Evolutionary conservation across 2,329 filamentous ascomycete species (phyloP).

Genomic region (Fusarium succisae): DNA sequence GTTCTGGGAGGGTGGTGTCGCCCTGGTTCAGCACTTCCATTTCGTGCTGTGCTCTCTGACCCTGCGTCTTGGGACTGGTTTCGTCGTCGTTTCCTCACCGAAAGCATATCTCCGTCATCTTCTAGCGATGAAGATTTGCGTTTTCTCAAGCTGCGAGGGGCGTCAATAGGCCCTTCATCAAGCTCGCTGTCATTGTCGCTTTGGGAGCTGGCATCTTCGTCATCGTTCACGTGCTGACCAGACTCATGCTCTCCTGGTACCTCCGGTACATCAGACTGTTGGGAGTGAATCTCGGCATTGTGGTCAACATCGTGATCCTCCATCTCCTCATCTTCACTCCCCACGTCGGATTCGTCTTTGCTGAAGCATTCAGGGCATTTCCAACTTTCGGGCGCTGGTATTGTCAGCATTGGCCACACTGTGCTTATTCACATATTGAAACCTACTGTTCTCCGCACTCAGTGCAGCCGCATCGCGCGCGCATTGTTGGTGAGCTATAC

Average conservation of each 20-base stretch:
- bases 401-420: constrained; percentile 12
- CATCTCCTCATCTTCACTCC: constrained; percentile 46
- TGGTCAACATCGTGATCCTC: constrained; percentile 37
- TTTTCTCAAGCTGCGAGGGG: constrained; percentile 81
- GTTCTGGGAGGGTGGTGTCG: constrained; percentile 62
- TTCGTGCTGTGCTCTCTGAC: constrained; percentile 48
- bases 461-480: constrained; percentile 70
- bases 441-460: constrained; percentile 48
- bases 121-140: constrained; percentile 82
- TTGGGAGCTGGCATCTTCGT: constrained; percentile 22
- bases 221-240: constrained; percentile 12
- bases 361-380: constrained; percentile 60
- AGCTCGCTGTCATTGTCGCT: constrained; percentile 11
- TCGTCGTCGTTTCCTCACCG: constrained; percentile 64
- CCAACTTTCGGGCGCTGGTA: constrained; percentile 56
- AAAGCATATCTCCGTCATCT: constrained; percentile 63
- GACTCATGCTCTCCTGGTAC: constrained; percentile 10
- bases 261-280: constrained; percentile 39
- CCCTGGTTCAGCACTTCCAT: constrained; percentile 42
- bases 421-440: not conserved
- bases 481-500: constrained; percentile 88
- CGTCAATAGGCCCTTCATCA: constrained; percentile 53
- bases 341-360: constrained; percentile 47
- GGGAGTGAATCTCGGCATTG: constrained; percentile 37
- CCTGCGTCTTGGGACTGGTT: constrained; percentile 56